Conservation (phyloP, 2,329 filamentous ascomycete genomes). For the Sclerotiophoma versabilis region DNA sequence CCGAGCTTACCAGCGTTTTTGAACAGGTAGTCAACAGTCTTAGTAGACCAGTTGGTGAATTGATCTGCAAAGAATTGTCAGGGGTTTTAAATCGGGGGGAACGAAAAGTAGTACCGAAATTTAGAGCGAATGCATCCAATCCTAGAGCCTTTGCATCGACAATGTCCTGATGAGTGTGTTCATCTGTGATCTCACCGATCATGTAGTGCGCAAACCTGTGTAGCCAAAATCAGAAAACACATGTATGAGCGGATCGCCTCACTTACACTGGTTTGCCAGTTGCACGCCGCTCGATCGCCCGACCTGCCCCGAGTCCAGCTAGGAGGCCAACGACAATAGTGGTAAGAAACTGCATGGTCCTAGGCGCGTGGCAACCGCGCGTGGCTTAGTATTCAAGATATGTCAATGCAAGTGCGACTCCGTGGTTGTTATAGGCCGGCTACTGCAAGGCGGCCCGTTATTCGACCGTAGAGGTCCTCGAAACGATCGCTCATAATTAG, state of each 20-base stretch:
- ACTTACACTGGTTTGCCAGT: conserved; percentile 8
- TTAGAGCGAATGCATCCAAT: conserved; percentile 47
- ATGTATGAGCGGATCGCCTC: too few species aligned
- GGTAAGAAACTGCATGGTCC: not conserved
- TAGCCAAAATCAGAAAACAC: not conserved
- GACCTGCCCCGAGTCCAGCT: not conserved
- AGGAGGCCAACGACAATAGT: not conserved
- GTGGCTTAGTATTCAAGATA: not conserved
- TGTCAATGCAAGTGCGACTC: not conserved
- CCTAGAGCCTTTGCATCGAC: conserved; percentile 39
- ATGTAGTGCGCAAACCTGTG: conserved; percentile 30
- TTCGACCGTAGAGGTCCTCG: not conserved
- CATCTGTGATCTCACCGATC: conserved; percentile 30
- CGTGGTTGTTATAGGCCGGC: not conserved
- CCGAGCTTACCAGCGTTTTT: conserved; percentile 34
- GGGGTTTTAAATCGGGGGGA: not conserved
- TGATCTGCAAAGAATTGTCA: not conserved
- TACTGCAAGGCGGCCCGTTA: not conserved
- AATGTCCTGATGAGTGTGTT: conserved; percentile 35
- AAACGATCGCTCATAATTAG: conserved; percentile 2
- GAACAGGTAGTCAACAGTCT: conserved; percentile 42
- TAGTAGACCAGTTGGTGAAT: conserved; percentile 33
- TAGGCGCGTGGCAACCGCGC: not conserved
- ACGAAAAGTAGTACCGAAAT: conserved; percentile 30
- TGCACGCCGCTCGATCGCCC: not conserved